Conservation (phyloP, 2,329 filamentous ascomycete genomes). For the Pseudogymnoascus sp. region DNA sequence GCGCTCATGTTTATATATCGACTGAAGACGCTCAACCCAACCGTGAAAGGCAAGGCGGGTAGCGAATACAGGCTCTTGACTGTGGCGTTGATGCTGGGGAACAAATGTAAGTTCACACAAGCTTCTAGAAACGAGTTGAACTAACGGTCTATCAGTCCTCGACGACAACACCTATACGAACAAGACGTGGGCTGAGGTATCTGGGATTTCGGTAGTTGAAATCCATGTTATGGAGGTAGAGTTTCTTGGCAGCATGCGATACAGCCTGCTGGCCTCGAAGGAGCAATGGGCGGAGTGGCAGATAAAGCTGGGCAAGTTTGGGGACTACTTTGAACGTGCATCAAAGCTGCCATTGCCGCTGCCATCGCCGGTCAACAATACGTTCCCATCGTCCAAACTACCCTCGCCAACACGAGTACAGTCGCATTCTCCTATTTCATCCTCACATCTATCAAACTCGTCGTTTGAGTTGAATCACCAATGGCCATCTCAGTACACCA, state of each 20-base stretch:
- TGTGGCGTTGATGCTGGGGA: slow-evolving; percentile 93
- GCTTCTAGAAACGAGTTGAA: not conserved
- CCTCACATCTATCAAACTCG: slow-evolving; percentile 31
- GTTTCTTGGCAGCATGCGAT: slow-evolving; percentile 96
- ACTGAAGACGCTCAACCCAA: slow-evolving; percentile 81
- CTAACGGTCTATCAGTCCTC: slow-evolving; percentile 51
- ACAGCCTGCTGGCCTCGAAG: slow-evolving; percentile 80
- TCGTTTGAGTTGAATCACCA: slow-evolving; percentile 26
- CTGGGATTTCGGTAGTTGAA: slow-evolving; percentile 84
- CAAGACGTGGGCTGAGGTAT: slow-evolving; percentile 98
- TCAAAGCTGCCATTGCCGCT: slow-evolving; percentile 21
- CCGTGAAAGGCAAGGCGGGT: slow-evolving; percentile 81
- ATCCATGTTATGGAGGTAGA: slow-evolving; percentile 99
- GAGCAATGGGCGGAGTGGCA: slow-evolving; percentile 86
- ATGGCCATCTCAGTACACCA: slow-evolving; percentile 32
- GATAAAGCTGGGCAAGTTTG: slow-evolving; percentile 70
- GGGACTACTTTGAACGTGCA: slow-evolving; percentile 48
- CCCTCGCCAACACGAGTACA: slow-evolving; percentile 41
- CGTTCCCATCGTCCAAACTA: slow-evolving; percentile 44
- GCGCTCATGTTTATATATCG: slow-evolving; percentile 89
- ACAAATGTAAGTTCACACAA: slow-evolving; percentile 64
- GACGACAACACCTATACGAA: slow-evolving; percentile 99
- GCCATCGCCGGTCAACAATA: slow-evolving; percentile 31
- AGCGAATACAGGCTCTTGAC: slow-evolving; percentile 92
- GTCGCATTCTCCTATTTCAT: slow-evolving; percentile 32